Evolutionary conservation across 2,329 filamentous ascomycete species (phyloP).

Genomic region (Penicillium sp.): DNA sequence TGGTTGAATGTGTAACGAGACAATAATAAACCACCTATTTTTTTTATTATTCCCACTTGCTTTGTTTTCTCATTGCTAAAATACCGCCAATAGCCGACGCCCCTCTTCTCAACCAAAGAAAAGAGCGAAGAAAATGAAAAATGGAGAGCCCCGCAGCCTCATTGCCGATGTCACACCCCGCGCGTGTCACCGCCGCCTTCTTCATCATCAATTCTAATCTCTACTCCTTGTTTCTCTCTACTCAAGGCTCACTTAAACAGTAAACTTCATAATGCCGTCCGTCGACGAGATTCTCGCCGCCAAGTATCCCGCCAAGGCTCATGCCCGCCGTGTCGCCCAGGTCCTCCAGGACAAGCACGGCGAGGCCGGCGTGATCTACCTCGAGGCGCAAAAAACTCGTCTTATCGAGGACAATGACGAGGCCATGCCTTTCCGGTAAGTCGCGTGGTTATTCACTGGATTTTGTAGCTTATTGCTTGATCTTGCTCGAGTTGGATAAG

Average conservation of each 20-base stretch:
- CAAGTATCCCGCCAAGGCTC: slow-evolving; percentile 82
- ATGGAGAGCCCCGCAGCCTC: slow-evolving; percentile 27
- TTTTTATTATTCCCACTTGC: neutral
- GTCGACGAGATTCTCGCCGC: slow-evolving; percentile 55
- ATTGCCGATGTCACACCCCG: slow-evolving; percentile 13
- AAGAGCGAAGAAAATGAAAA: neutral
- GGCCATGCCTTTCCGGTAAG: slow-evolving; percentile 76
- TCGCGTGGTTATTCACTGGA: neutral
- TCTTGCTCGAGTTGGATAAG: too few relatives aligned
- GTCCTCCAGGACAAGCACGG: slow-evolving; percentile 70
- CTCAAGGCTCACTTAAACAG: slow-evolving; percentile 5
- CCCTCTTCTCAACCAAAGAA: slow-evolving; percentile 7
- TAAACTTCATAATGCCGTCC: slow-evolving; percentile 37
- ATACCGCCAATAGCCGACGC: slow-evolving; percentile 8
- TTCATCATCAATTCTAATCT: neutral
- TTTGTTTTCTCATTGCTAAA: neutral
- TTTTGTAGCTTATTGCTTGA: neutral
- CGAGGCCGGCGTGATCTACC: slow-evolving; percentile 77
- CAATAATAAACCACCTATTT: neutral
- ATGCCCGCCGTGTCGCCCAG: slow-evolving; percentile 82
- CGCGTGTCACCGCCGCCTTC: neutral
- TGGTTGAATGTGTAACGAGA: slow-evolving; percentile 12
- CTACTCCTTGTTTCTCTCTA: slow-evolving; percentile 7
- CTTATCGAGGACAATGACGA: slow-evolving; percentile 91
- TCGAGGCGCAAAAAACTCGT: slow-evolving; percentile 82